Conservation (phyloP, 305 asterid species). For the Fraxinus dipetala region DNA sequence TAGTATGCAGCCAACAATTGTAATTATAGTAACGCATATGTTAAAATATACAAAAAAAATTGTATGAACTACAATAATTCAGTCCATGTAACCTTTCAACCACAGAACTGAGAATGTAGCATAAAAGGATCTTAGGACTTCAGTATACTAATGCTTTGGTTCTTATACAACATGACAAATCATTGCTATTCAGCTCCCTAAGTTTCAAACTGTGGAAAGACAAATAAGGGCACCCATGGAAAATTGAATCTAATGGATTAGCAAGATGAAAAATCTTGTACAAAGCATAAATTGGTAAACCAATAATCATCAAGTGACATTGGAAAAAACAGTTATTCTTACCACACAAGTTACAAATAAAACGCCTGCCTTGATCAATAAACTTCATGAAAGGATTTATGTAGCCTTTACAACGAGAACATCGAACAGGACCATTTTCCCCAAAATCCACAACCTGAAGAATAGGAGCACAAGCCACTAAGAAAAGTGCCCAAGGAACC, state of each 20-base stretch:
- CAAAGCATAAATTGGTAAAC: not conserved
- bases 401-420: constrained; percentile 98
- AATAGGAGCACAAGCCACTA: not conserved
- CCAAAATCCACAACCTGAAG: constrained; percentile 93
- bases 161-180: not conserved
- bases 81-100: not conserved
- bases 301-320: not conserved
- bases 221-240: not conserved
- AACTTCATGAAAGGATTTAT: constrained; percentile 95
- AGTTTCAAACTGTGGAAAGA: not conserved
- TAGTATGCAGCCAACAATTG: not conserved
- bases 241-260: not conserved
- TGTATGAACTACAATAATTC: not conserved
- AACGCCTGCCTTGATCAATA: constrained; percentile 88
- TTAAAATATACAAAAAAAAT: not conserved
- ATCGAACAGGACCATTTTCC: constrained; percentile 96
- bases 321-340: constrained; percentile 26
- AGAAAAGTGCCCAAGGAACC: not conserved
- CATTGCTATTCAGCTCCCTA: not conserved
- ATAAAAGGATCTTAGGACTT: not conserved
- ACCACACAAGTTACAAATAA: constrained; percentile 97
- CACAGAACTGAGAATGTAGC: not conserved
- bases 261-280: not conserved
- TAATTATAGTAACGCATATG: not conserved
- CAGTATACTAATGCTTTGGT: not conserved